Evolutionary conservation across 495 filamentous ascomycete species (phyloP).

Genomic region (Penicillium salamii): DNA sequence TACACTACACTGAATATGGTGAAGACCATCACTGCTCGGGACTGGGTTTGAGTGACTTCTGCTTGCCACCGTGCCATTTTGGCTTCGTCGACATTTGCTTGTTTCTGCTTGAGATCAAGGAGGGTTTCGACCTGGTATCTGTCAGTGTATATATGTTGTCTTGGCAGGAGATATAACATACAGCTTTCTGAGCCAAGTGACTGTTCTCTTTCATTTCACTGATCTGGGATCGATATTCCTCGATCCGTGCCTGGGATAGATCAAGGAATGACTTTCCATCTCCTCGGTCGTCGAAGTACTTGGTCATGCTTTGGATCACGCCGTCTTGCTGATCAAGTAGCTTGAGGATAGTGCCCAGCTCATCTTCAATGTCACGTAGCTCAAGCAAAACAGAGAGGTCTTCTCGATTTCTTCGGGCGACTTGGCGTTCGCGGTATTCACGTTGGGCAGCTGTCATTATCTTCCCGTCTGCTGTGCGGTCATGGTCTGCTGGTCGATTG

Average conservation of each 20-base stretch:
- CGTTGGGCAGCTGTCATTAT: slow-evolving; percentile 36
- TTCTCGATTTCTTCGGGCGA: slow-evolving; percentile 55
- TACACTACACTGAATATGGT: slow-evolving; percentile 68
- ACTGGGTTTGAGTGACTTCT: slow-evolving; percentile 61
- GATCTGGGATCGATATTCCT: slow-evolving; percentile 56
- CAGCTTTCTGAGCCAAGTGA: slow-evolving; percentile 38
- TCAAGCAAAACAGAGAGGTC: slow-evolving; percentile 65
- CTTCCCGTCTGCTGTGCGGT: slow-evolving; percentile 45
- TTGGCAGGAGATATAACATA: slow-evolving; percentile 1
- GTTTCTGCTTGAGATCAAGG: slow-evolving; percentile 66
- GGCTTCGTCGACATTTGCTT: slow-evolving; percentile 66
- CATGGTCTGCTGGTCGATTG: slow-evolving; percentile 47
- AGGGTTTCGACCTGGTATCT: slow-evolving; percentile 59
- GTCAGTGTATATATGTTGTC: neutral
- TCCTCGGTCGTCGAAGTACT: slow-evolving; percentile 33
- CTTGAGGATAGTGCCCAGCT: slow-evolving; percentile 56
- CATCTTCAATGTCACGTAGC: slow-evolving; percentile 65
- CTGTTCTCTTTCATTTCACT: slow-evolving; percentile 56
- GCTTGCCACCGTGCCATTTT: slow-evolving; percentile 62
- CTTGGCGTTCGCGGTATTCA: slow-evolving; percentile 49
- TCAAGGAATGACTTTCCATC: slow-evolving; percentile 43
- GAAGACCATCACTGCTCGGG: slow-evolving; percentile 65
- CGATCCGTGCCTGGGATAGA: slow-evolving; percentile 50
- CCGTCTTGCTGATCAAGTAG: slow-evolving; percentile 57
- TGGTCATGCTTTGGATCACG: slow-evolving; percentile 48